Conservation (phyloP, 257 asterid species). For the Gardenia jasminoides region DNA sequence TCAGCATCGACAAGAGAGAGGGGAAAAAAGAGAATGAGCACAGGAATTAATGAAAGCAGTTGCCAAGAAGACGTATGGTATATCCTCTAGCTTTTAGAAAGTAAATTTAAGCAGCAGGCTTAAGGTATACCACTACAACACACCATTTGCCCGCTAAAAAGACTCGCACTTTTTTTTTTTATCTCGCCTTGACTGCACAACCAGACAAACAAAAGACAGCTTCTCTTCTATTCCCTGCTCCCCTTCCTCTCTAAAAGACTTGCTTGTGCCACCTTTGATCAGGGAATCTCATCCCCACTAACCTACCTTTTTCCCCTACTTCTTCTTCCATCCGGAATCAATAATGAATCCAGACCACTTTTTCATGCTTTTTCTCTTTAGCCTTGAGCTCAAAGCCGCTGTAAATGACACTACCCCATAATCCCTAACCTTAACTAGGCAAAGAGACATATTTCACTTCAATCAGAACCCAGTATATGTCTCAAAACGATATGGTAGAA, state of each 20-base stretch:
- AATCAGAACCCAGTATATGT: background rate
- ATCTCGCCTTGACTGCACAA: slow-evolving; percentile 44
- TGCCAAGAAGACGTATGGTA: slow-evolving; percentile 35
- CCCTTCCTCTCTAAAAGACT: background rate
- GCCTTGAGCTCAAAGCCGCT: slow-evolving; percentile 38
- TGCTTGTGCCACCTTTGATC: slow-evolving; percentile 36
- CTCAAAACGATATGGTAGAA: background rate
- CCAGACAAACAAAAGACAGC: slow-evolving; percentile 57
- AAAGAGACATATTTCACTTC: background rate
- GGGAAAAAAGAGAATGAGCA: slow-evolving; percentile 34
- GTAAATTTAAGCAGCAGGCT: slow-evolving; percentile 45
- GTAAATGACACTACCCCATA: slow-evolving; percentile 27
- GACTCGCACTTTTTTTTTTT: slow-evolving; percentile 38
- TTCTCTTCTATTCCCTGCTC: slow-evolving; percentile 37
- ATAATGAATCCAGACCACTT: slow-evolving; percentile 48
- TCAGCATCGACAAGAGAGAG: slow-evolving; percentile 27
- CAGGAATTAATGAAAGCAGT: slow-evolving; percentile 37
- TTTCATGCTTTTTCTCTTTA: slow-evolving; percentile 43
- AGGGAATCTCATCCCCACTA: slow-evolving; percentile 64
- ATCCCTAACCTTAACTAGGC: background rate
- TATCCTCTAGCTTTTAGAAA: slow-evolving; percentile 67
- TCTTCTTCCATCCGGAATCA: slow-evolving; percentile 46
- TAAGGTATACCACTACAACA: slow-evolving; percentile 50
- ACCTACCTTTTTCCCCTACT: slow-evolving; percentile 50
- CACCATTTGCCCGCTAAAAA: slow-evolving; percentile 54